phyloP scores from a whole-genome alignment of 306 rosid genomes.

The Quercus agrifolia region DNA sequence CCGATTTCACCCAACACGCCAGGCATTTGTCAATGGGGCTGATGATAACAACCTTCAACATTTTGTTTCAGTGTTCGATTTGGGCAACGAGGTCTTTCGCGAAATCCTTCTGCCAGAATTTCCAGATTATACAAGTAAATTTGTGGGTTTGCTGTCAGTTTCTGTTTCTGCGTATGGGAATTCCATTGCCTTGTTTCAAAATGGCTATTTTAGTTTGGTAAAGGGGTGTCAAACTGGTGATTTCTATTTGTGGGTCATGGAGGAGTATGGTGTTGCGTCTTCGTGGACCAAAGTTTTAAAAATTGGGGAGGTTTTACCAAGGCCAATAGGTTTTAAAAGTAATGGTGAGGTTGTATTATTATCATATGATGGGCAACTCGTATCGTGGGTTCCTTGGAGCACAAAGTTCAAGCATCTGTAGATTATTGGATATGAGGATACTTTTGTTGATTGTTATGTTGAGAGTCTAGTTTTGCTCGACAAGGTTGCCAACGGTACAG shows the following conservation, averaged over 20 bases:
- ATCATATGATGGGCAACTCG: too few relatives aligned
- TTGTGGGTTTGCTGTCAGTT: neutral
- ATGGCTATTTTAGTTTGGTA: too few relatives aligned
- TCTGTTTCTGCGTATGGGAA: slow-evolving; percentile 10
- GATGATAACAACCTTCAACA: neutral
- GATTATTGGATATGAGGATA: slow-evolving; percentile 9
- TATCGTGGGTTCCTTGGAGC: neutral
- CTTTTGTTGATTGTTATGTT: slow-evolving; percentile 17
- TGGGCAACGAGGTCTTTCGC: slow-evolving; percentile 21
- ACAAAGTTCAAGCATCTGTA: neutral
- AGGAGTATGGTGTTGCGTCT: slow-evolving; percentile 24
- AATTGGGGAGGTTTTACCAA: too few relatives aligned
- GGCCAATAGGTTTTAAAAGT: too few relatives aligned
- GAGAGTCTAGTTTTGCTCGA: slow-evolving; percentile 8
- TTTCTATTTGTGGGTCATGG: slow-evolving; percentile 29
- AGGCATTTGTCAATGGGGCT: slow-evolving; percentile 9
- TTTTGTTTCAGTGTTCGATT: slow-evolving; percentile 18
- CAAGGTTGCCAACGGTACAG: too few relatives aligned
- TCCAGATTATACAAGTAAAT: too few relatives aligned
- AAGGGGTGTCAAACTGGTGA: too few relatives aligned
- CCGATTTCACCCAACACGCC: neutral
- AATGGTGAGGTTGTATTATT: too few relatives aligned
- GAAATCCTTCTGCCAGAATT: slow-evolving; percentile 18
- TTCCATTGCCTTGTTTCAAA: slow-evolving; percentile 4
- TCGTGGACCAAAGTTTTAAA: slow-evolving; percentile 14